Evolutionary conservation across 108 stramenopile genomes (phyloP).

Genomic region (Stephanodiscus triporus): DNA sequence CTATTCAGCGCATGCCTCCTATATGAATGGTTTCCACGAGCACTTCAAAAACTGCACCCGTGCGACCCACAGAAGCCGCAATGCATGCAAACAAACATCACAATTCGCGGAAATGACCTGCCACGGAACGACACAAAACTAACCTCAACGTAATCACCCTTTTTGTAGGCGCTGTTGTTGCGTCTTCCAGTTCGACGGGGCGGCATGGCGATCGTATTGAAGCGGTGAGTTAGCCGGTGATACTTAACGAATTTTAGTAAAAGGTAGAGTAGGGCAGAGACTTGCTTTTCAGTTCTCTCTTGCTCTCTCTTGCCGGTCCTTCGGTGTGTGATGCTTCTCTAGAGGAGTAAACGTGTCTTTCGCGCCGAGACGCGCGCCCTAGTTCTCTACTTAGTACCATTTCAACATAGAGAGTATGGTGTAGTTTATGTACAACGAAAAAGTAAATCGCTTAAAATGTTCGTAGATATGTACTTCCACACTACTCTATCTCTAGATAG

Average conservation of each 20-base stretch:
- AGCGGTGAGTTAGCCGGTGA: background rate
- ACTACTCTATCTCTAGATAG: too few species aligned
- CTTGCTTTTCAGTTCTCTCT: too few species aligned
- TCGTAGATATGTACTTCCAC: too few species aligned
- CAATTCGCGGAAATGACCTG: background rate
- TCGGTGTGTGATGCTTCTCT: too few species aligned
- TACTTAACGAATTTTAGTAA: background rate
- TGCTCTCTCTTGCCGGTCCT: too few species aligned
- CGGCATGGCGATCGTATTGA: conserved; percentile 3
- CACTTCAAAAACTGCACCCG: background rate
- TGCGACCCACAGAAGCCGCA: background rate
- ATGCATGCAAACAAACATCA: background rate
- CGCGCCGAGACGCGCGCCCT: too few species aligned
- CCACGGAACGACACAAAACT: conserved; percentile 5
- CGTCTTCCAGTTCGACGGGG: conserved; percentile 31
- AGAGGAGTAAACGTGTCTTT: too few species aligned
- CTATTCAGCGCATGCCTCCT: background rate
- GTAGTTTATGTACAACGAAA: too few species aligned
- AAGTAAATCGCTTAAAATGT: too few species aligned
- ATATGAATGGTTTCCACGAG: background rate
- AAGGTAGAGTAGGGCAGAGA: background rate
- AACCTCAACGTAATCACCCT: conserved; percentile 44
- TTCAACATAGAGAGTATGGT: too few species aligned
- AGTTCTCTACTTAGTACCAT: too few species aligned
- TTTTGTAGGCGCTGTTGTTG: conserved; percentile 27